phyloP scores from a whole-genome alignment of 352 stramenopile species.

The Pythium plurisporium region DNA sequence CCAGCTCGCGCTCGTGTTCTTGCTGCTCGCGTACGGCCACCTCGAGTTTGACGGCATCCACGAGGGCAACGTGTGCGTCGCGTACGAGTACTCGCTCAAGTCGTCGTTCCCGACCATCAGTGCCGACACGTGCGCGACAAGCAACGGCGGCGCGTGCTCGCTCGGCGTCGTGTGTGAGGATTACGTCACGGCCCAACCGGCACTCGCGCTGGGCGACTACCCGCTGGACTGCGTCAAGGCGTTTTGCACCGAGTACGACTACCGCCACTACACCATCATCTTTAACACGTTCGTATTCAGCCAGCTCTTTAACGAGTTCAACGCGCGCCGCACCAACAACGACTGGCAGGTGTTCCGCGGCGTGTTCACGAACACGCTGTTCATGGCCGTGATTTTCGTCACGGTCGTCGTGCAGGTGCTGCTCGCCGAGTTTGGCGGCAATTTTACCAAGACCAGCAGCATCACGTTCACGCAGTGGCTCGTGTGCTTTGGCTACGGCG shows the following conservation, averaged over 20 bases:
- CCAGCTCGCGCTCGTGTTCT: conserved; percentile 84
- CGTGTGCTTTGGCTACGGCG: conserved; percentile 51
- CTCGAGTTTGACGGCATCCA: conserved; percentile 54
- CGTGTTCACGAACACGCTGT: conserved; percentile 90
- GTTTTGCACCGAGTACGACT: conserved; percentile 62
- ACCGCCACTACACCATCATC: conserved; percentile 94
- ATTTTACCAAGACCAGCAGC: conserved; percentile 74
- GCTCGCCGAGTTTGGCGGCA: conserved; percentile 94
- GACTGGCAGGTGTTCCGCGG: conserved; percentile 94
- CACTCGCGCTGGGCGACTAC: conserved; percentile 33
- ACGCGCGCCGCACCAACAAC: conserved; percentile 88
- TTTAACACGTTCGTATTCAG: conserved; percentile 99
- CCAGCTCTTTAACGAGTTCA: conserved; percentile 92
- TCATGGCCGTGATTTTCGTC: conserved; percentile 89
- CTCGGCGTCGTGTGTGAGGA: conserved; percentile 48
- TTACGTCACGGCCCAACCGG: conserved; percentile 42
- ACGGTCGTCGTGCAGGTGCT: conserved; percentile 94
- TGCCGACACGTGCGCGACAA: conserved; percentile 38
- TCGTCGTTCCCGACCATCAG: conserved; percentile 37
- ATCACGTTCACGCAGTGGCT: conserved; percentile 65
- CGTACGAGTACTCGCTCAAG: conserved; percentile 43
- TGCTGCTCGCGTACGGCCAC: conserved; percentile 59
- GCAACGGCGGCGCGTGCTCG: conserved; percentile 40
- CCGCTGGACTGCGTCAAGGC: conserved; percentile 44
- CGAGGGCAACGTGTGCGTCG: conserved; percentile 53